These are phyloP conservation scores for Endocarpon pusillum DNA, from an alignment of 495 filamentous ascomycete species.

Conservation along the genomic window DNA sequence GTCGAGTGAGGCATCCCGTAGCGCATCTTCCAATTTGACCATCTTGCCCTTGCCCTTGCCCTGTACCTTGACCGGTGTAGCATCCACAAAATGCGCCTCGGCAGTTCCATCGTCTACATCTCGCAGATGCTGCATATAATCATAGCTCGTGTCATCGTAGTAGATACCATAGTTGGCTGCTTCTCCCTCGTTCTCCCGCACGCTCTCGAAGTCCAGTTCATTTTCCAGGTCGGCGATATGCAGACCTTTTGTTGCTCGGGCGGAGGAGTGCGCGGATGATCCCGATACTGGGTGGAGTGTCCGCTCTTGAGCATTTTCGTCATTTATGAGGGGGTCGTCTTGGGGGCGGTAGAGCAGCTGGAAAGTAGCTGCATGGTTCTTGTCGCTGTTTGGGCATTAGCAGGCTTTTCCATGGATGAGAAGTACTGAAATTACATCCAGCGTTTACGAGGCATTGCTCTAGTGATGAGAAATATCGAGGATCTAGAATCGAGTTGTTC, in stretches of 20 bases:
- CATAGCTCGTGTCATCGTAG: conserved; percentile 78
- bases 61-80: conserved; percentile 35
- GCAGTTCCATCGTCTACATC: conserved; percentile 51
- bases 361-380: conserved; percentile 84
- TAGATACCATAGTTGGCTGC: conserved; percentile 88
- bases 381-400: conserved; percentile 44
- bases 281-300: conserved; percentile 42
- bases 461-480: too few species aligned
- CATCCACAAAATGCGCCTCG: conserved; percentile 59
- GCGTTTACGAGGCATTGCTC: conserved; percentile 65
- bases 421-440: conserved; percentile 58
- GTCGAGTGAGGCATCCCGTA: conserved; percentile 46
- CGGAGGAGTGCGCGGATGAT: conserved; percentile 17
- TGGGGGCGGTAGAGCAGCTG: conserved; percentile 88
- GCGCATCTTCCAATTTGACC: conserved; percentile 67
- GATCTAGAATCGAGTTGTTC: too few species aligned
- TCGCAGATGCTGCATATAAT: conserved; percentile 99
- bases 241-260: conserved; percentile 35
- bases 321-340: conserved; percentile 89
- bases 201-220: conserved; percentile 49
- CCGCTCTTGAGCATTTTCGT: conserved; percentile 63
- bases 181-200: conserved; percentile 86
- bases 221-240: conserved; percentile 44
- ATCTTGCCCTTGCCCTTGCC: conserved; percentile 49
- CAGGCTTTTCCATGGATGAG: background rate